A percentile compares a stretch with the other conserved stretches of the same genome.
Evolutionary conservation across 2,329 filamentous ascomycete species (phyloP).

Genomic region (Colletotrichum agaves): DNA sequence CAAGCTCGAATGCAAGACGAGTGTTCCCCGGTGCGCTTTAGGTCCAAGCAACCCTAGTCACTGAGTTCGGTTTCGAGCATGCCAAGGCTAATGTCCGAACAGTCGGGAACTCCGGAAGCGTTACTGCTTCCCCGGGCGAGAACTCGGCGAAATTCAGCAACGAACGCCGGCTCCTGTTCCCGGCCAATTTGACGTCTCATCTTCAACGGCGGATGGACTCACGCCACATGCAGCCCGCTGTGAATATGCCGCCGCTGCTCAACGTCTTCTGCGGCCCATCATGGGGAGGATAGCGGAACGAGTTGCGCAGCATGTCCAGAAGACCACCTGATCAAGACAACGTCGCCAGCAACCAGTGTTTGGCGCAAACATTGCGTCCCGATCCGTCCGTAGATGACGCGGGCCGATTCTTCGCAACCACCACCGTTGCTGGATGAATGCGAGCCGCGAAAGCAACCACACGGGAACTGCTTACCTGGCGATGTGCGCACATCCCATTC

Average conservation of each 20-base stretch:
- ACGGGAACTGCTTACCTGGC: background rate
- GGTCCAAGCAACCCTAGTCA: conserved; percentile 30
- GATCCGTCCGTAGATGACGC: background rate
- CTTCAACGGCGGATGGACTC: background rate
- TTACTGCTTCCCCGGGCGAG: conserved; percentile 28
- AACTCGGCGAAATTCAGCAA: conserved; percentile 30
- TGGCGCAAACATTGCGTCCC: background rate
- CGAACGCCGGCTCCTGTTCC: conserved; percentile 25
- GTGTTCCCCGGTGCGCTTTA: conserved; percentile 28
- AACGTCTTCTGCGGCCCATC: background rate
- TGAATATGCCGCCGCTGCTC: background rate
- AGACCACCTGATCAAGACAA: background rate
- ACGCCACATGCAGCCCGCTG: conserved; percentile 1
- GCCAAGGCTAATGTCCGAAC: conserved; percentile 34
- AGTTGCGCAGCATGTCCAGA: background rate
- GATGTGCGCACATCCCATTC: background rate
- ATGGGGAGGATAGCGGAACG: background rate
- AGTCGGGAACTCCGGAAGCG: conserved; percentile 30
- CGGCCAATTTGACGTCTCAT: conserved; percentile 17
- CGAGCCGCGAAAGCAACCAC: background rate
- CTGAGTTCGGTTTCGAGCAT: conserved; percentile 17
- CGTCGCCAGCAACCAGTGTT: background rate
- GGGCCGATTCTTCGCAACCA: background rate
- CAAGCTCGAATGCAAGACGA: conserved; percentile 14
- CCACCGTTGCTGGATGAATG: background rate